phyloP scores from a whole-genome alignment of 1,284 basidiomycete genomes.

The Flammula alnicola region DNA sequence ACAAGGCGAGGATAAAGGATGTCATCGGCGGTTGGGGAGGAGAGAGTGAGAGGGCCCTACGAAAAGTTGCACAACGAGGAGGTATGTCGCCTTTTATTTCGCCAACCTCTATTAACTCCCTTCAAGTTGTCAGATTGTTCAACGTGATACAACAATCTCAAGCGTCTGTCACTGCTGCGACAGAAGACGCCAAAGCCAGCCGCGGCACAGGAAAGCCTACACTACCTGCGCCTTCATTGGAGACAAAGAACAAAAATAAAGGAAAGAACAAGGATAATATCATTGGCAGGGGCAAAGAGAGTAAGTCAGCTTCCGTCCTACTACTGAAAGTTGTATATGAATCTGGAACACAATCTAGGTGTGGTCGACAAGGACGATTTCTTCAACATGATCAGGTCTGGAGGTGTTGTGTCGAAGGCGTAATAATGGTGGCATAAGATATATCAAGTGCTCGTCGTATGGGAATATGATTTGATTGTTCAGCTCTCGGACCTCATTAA shows the following conservation, averaged over 20 bases:
- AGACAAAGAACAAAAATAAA: constrained; percentile 50
- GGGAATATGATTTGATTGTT: constrained; percentile 15
- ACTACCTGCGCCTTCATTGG: constrained; percentile 63
- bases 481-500: constrained; percentile 5
- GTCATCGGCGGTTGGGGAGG: constrained; percentile 85
- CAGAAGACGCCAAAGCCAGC: constrained; percentile 59
- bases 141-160: constrained; percentile 84
- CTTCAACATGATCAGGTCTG: constrained; percentile 78
- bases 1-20: constrained; percentile 71
- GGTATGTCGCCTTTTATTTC: constrained; percentile 48
- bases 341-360: constrained; percentile 36
- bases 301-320: constrained; percentile 42
- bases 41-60: constrained; percentile 72
- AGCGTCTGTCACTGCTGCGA: constrained; percentile 50
- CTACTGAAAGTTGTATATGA: neutral
- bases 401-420: constrained; percentile 68
- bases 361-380: constrained; percentile 71
- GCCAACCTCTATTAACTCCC: constrained; percentile 6
- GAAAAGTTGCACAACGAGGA: constrained; percentile 84
- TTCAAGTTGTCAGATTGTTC: constrained; percentile 77
- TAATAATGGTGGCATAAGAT: constrained; percentile 33
- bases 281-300: constrained; percentile 57
- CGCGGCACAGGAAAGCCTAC: constrained; percentile 76
- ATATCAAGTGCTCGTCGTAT: constrained; percentile 2
- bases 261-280: constrained; percentile 58